Conservation (phyloP, 352 stramenopile species). For the Pythium periplocum region DNA sequence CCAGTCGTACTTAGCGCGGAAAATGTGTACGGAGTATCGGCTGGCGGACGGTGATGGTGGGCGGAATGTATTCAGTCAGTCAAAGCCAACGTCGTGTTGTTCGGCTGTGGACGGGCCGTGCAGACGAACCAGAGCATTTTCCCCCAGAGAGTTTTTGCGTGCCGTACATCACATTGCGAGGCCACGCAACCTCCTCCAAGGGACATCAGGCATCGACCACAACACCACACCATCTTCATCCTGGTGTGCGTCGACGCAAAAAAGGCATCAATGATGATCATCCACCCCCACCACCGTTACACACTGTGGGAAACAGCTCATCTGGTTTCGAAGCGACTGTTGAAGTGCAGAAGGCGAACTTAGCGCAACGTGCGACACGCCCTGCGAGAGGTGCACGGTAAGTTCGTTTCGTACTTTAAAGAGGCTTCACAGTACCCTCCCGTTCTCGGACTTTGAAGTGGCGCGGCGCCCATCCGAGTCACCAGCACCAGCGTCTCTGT, state of each 20-base stretch:
- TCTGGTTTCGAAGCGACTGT: too few relatives aligned
- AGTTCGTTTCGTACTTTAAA: too few relatives aligned
- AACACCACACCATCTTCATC: not conserved
- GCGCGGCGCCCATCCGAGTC: not conserved
- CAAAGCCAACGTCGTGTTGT: too few relatives aligned
- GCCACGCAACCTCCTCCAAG: not conserved
- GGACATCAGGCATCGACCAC: not conserved
- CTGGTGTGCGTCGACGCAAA: not conserved
- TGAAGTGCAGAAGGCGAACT: not conserved
- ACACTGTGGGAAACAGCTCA: too few relatives aligned
- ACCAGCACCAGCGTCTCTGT: not conserved
- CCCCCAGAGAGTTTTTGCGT: not conserved
- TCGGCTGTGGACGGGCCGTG: too few relatives aligned
- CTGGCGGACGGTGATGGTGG: too few relatives aligned
- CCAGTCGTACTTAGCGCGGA: too few relatives aligned
- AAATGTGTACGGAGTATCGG: too few relatives aligned
- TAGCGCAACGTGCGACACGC: not conserved
- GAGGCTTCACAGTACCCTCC: too few relatives aligned
- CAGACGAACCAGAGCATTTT: not conserved
- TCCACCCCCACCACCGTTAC: not conserved
- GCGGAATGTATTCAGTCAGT: too few relatives aligned
- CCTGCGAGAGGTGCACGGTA: not conserved
- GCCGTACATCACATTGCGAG: not conserved
- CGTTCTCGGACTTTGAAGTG: not conserved
- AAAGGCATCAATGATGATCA: not conserved